These are phyloP conservation scores for Angomonas deanei DNA, from an alignment of 208 protist species.

Conservation along the genomic window DNA sequence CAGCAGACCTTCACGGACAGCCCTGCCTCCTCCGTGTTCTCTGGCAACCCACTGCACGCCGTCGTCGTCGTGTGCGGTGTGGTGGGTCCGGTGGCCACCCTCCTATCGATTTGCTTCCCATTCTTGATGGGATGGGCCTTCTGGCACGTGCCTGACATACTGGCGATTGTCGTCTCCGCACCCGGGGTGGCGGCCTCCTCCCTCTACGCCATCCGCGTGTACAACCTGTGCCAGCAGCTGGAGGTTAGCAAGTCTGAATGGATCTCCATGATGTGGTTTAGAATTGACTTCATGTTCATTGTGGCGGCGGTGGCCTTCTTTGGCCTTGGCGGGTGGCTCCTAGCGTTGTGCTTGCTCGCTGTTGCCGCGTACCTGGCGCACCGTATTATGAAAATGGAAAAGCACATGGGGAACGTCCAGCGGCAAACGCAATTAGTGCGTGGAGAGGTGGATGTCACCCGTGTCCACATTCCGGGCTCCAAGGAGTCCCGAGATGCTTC, in stretches of 20 bases:
- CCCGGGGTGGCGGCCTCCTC: slow-evolving; percentile 35
- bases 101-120: slow-evolving; percentile 40
- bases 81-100: slow-evolving; percentile 27
- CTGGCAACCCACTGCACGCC: slow-evolving; percentile 40
- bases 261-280: slow-evolving; percentile 82
- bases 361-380: slow-evolving; percentile 65
- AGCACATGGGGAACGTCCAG: slow-evolving; percentile 38
- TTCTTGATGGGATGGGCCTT: slow-evolving; percentile 36
- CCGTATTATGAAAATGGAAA: slow-evolving; percentile 71
- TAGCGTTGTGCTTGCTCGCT: slow-evolving; percentile 36
- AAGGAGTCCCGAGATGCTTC: slow-evolving; percentile 43
- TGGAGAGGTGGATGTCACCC: slow-evolving; percentile 51
- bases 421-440: slow-evolving; percentile 63
- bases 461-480: slow-evolving; percentile 46
- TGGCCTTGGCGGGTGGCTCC: slow-evolving; percentile 46
- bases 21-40: background rate
- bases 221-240: slow-evolving; percentile 17
- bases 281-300: slow-evolving; percentile 70
- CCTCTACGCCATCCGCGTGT: slow-evolving; percentile 44
- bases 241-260: slow-evolving; percentile 65
- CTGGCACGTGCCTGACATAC: slow-evolving; percentile 25
- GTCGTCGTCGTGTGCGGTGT: slow-evolving; percentile 53
- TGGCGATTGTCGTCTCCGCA: slow-evolving; percentile 37
- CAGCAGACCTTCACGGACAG: background rate
- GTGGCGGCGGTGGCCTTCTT: slow-evolving; percentile 55